Base-by-base conservation (phyloP, 306 rosid species). In the Carpinus viminea region DNA sequence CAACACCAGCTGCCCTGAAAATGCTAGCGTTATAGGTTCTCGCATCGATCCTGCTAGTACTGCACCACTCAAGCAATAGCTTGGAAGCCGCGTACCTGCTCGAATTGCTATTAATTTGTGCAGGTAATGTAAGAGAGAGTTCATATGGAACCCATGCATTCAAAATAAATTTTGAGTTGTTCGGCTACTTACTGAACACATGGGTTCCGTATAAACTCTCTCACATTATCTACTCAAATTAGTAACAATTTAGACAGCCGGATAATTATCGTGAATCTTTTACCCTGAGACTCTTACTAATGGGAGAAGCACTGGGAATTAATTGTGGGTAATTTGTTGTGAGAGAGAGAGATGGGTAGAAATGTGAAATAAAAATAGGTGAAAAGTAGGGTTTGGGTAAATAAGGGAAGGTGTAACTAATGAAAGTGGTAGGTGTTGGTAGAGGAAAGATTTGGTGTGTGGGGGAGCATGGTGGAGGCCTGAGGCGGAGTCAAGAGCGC, bases 401-500 rank as follows among this genome's bases (percentile, higher is more conserved):
- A 78, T 78, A 74, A 83, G 16, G 65, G 74, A 36, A 18, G 57
- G n/a, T 20, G 69, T 74, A 52, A 36, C 41, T 59, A 43, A 52
- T 70, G 64, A 31, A 20, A 57, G 10, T 21, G 59, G 74, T 56
- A 47, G 59, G 17, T 47, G 77, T 76, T 24, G 82, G 75, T 56
- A 13, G 80, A 71, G 64, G 71, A 48, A 46, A 48, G 16, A 45
- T 16, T 78, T 26, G 38, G 76, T 70, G 68, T 51, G 70, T 31
- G 66, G 88, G 66, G 55, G 12, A 56, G 50, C 56, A 48, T 70
- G 68, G 66, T 54, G 74, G 83, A 81, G 83, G 90, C 81, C 83
- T 21, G 85, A 85, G 92, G 71, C 80, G 97, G 90, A 95, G 98
- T 95, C 98, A 92, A 95, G 98, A 91, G 90, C 98, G 98, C 96